Percentiles rank a stretch among this genome's conserved stretches.
Conservation (phyloP, 1,284 basidiomycete species). For the Inonotus obliquus region DNA sequence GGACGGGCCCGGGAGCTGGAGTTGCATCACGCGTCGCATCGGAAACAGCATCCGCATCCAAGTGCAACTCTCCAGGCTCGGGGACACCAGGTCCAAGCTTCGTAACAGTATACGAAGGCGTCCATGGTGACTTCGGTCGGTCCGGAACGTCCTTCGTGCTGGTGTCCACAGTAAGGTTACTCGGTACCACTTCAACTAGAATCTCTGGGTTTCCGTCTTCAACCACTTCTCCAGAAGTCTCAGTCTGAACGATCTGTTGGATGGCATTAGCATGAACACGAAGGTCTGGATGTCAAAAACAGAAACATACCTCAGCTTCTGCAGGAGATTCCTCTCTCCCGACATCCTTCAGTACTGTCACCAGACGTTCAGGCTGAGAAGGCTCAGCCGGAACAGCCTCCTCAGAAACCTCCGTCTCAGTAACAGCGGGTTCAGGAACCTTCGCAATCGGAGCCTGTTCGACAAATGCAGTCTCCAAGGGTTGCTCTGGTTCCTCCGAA, state of each 20-base stretch:
- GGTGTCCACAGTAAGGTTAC: conserved; percentile 1
- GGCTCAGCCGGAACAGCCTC: not conserved
- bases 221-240: not conserved
- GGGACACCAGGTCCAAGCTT: not conserved
- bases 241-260: not conserved
- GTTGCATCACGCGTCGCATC: not conserved
- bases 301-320: not conserved
- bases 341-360: not conserved
- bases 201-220: not conserved
- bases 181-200: not conserved
- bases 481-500: not conserved
- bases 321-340: not conserved
- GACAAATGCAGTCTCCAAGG: not conserved
- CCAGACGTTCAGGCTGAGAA: not conserved
- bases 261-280: not conserved
- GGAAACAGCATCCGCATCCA: not conserved
- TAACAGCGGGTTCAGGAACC: not conserved
- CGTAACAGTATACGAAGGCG: conserved; percentile 14
- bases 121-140: conserved; percentile 13
- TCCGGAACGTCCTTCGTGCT: conserved; percentile 4
- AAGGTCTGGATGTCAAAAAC: not conserved
- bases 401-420: not conserved
- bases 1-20: not conserved
- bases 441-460: not conserved
- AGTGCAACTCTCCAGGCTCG: not conserved